These are phyloP conservation scores for Byssochlamys sp. DNA, from an alignment of 2,329 filamentous ascomycete species.

Conservation along the genomic window DNA sequence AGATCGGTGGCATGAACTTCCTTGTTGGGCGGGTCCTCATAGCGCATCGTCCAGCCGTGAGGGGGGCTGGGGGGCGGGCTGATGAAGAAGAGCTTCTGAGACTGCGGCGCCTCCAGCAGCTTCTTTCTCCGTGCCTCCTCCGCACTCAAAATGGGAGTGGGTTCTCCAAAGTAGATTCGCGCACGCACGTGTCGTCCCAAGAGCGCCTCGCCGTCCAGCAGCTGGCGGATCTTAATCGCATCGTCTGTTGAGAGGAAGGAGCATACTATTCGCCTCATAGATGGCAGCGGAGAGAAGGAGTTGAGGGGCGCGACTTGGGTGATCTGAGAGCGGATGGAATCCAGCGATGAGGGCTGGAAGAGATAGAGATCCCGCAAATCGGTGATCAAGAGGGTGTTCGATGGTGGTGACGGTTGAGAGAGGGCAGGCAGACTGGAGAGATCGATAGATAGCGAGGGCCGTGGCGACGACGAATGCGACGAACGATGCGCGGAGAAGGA, in stretches of 20 bases:
- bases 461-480: conserved; percentile 19
- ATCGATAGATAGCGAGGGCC: conserved; percentile 36
- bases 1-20: conserved; percentile 56
- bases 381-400: conserved; percentile 44
- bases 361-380: conserved; percentile 37
- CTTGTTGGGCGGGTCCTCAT: conserved; percentile 57
- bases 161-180: conserved; percentile 45
- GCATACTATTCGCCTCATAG: conserved; percentile 42
- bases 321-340: conserved; percentile 35
- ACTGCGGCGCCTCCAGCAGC: conserved; percentile 47
- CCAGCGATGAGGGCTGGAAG: conserved; percentile 38
- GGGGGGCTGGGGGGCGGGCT: conserved; percentile 54
- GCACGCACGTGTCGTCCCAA: conserved; percentile 25
- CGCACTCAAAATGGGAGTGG: conserved; percentile 37
- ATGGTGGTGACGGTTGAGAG: conserved; percentile 37
- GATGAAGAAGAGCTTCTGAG: conserved; percentile 58
- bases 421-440: conserved; percentile 37
- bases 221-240: conserved; percentile 35
- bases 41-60: conserved; percentile 54
- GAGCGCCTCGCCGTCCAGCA: conserved; percentile 31
- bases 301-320: conserved; percentile 34
- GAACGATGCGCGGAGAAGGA: conserved; percentile 13
- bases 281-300: conserved; percentile 44
- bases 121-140: conserved; percentile 26
- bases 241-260: conserved; percentile 37